Evolutionary conservation across 31 red algal species (phyloP).

Genomic region (Odonthalia washingtoniensis): DNA sequence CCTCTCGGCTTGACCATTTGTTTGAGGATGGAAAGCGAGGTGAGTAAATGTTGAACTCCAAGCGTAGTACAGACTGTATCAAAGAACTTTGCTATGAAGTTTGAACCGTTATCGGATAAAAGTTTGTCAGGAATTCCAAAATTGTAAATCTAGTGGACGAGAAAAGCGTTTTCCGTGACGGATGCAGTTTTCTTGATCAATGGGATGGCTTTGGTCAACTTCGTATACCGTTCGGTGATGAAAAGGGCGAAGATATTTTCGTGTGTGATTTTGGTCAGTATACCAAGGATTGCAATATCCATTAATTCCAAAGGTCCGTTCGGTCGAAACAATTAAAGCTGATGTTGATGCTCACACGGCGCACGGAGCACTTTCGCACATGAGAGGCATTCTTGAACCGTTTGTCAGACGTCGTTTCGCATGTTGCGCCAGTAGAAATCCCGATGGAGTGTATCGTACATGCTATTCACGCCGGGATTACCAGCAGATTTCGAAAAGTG

Average conservation of each 20-base stretch:
- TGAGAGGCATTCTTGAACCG: too few relatives aligned
- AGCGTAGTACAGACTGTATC: background rate
- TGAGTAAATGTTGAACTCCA: background rate
- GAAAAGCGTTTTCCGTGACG: background rate
- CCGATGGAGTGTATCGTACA: too few relatives aligned
- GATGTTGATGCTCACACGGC: background rate
- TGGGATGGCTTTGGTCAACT: background rate
- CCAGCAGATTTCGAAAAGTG: too few relatives aligned
- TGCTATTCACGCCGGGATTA: too few relatives aligned
- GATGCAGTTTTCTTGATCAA: background rate
- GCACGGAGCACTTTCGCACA: conserved; percentile 1
- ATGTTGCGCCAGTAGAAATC: too few relatives aligned
- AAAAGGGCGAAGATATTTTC: conserved; percentile 28
- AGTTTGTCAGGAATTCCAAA: background rate
- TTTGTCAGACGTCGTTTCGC: too few relatives aligned
- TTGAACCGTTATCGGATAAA: background rate
- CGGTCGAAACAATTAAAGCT: conserved; percentile 36
- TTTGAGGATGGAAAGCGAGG: background rate
- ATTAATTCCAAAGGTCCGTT: conserved; percentile 45
- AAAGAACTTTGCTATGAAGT: background rate
- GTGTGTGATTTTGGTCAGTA: conserved; percentile 24
- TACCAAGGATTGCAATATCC: conserved; percentile 50
- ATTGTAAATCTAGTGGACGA: background rate
- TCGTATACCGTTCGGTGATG: background rate
- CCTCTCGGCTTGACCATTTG: too few relatives aligned